phyloP scores from a whole-genome alignment of 768 basidiomycete genomes.

The Xerocomus potaroensis region DNA sequence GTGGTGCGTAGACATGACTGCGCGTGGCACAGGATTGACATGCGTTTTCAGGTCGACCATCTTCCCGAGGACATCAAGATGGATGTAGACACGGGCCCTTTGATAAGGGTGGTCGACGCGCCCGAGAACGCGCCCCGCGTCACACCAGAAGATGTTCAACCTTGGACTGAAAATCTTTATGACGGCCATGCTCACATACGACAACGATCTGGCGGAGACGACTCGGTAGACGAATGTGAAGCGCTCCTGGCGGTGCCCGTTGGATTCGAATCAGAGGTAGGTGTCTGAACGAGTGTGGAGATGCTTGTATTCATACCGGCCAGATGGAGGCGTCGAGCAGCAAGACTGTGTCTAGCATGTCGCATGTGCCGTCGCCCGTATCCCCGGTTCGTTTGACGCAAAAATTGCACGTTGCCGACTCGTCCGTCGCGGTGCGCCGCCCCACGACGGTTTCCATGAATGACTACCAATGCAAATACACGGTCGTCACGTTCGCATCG shows the following conservation, averaged over 20 bases:
- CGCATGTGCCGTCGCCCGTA: not conserved
- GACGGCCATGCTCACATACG: not conserved
- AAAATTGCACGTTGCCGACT: not conserved
- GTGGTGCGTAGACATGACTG: slow-evolving; percentile 3
- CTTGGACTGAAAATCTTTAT: not conserved
- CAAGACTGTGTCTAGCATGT: slow-evolving; percentile 17
- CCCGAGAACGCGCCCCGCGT: too few relatives aligned
- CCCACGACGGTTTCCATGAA: not conserved
- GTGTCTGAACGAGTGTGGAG: not conserved
- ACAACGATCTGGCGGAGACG: slow-evolving; percentile 1
- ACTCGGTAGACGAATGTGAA: slow-evolving; percentile 17
- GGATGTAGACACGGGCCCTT: not conserved
- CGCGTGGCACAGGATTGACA: not conserved
- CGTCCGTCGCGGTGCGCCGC: not conserved
- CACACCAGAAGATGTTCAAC: too few relatives aligned
- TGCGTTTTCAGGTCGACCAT: not conserved
- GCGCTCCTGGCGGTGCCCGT: slow-evolving; percentile 3
- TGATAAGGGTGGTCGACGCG: not conserved
- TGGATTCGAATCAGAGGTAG: slow-evolving; percentile 8
- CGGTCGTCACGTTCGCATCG: slow-evolving; percentile 23
- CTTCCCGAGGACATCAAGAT: not conserved
- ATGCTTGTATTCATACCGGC: slow-evolving; percentile 2
- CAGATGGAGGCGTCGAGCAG: slow-evolving; percentile 12
- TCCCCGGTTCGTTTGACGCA: not conserved
- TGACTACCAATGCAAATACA: slow-evolving; percentile 6